Evolutionary conservation across 2,329 filamentous ascomycete genomes (phyloP).

Genomic region (Penicillium aurantiogriseum): DNA sequence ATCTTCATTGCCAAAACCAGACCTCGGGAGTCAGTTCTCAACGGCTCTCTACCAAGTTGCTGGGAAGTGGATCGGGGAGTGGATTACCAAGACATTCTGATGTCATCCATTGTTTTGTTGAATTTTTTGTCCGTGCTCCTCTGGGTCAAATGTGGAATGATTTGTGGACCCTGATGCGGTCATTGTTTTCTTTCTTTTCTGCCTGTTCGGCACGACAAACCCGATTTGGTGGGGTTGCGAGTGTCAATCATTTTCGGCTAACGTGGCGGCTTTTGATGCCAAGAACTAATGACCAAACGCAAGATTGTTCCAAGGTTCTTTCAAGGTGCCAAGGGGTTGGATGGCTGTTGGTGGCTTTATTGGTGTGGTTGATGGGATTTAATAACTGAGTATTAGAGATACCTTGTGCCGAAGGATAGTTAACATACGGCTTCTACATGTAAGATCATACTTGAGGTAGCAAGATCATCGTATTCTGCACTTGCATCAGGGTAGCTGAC

Average conservation of each 20-base stretch:
- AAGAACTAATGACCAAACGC: too few species aligned
- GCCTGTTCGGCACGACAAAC: background rate
- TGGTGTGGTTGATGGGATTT: background rate
- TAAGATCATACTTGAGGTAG: background rate
- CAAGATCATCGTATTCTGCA: conserved; percentile 15
- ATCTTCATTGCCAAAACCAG: background rate
- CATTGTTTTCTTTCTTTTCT: background rate
- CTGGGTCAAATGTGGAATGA: background rate
- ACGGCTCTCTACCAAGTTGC: conserved; percentile 18
- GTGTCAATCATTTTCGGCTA: background rate
- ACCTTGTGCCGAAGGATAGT: too few species aligned
- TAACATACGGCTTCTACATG: background rate
- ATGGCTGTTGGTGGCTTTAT: background rate
- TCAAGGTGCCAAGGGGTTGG: background rate
- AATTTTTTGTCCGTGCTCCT: background rate
- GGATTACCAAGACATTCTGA: too few species aligned
- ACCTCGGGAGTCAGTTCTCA: background rate
- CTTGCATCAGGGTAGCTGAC: conserved; percentile 9
- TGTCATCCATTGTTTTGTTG: background rate
- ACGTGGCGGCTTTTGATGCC: background rate
- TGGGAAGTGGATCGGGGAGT: conserved; percentile 10
- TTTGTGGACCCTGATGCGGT: background rate
- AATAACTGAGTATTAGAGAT: background rate
- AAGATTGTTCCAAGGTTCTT: background rate
- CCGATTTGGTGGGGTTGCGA: background rate